Percentiles rank a stretch among this genome's conserved stretches.
Conservation (phyloP, 208 protist species). For the Leishmania gerbilli region DNA sequence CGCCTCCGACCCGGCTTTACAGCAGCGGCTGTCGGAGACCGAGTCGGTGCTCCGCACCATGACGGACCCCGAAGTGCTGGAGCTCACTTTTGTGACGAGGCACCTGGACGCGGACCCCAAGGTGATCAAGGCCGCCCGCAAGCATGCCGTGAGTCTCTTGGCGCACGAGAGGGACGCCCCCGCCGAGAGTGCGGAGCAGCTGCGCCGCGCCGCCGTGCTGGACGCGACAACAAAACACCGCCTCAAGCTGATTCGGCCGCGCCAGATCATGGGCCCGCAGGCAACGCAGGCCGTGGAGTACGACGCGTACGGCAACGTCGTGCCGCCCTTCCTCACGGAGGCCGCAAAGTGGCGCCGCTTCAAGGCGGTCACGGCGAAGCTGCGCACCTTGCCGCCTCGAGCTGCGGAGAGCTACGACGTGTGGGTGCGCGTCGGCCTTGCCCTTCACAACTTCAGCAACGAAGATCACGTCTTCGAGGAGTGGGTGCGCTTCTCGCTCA, state of each 20-base stretch:
- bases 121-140: slow-evolving; percentile 24
- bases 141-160: slow-evolving; percentile 22
- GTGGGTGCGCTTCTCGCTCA: slow-evolving; percentile 84
- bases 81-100: slow-evolving; percentile 68
- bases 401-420: slow-evolving; percentile 75
- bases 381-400: slow-evolving; percentile 54
- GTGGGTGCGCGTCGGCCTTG: slow-evolving; percentile 84
- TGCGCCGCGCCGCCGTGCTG: slow-evolving; percentile 22
- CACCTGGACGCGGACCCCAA: slow-evolving; percentile 37
- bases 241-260: slow-evolving; percentile 59
- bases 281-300: slow-evolving; percentile 56
- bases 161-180: slow-evolving; percentile 9
- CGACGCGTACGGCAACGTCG: slow-evolving; percentile 80
- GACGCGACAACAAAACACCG: slow-evolving; percentile 30
- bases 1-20: slow-evolving; percentile 51
- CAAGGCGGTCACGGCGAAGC: slow-evolving; percentile 55
- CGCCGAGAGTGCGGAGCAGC: slow-evolving; percentile 15
- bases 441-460: slow-evolving; percentile 88
- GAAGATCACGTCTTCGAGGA: slow-evolving; percentile 88
- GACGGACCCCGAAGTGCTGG: slow-evolving; percentile 70
- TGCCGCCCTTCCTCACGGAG: slow-evolving; percentile 74
- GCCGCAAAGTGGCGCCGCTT: slow-evolving; percentile 76
- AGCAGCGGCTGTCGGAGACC: slow-evolving; percentile 53
- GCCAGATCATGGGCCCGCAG: slow-evolving; percentile 57
- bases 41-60: slow-evolving; percentile 51